A percentile compares a stretch with the other conserved stretches of the same genome.
Evolutionary conservation across 73 alveolate genomes (phyloP).

Genomic region (Tetrahymena thermophila): DNA sequence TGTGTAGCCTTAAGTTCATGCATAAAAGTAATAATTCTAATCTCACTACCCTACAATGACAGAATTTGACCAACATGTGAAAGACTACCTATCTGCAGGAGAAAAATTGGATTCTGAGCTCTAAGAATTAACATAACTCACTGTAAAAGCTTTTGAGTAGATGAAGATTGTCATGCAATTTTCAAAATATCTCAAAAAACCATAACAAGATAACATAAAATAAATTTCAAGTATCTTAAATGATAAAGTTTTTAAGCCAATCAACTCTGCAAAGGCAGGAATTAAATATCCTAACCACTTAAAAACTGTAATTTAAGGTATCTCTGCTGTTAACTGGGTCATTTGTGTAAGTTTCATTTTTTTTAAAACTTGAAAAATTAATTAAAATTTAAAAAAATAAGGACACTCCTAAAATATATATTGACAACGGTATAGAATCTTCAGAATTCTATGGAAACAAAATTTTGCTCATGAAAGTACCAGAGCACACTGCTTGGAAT

Average conservation of each 20-base stretch:
- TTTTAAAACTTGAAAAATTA: not conserved
- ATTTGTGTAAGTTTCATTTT: not conserved
- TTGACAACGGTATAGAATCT: not conserved
- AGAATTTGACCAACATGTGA: not conserved
- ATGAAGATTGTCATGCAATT: not conserved
- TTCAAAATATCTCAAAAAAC: not conserved
- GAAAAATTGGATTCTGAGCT: not conserved
- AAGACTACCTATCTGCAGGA: not conserved
- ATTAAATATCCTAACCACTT: not conserved
- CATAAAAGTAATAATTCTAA: not conserved
- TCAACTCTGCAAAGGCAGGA: not conserved
- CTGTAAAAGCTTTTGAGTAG: not conserved
- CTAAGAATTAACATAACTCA: not conserved
- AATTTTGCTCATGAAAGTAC: not conserved
- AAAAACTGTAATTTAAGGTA: not conserved
- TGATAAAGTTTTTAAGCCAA: not conserved
- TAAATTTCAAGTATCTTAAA: not conserved
- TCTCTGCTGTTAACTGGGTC: not conserved
- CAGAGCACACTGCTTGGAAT: slow-evolving; percentile 2
- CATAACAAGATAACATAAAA: not conserved
- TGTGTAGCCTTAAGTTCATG: not conserved
- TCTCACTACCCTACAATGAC: not conserved
- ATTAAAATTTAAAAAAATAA: not conserved
- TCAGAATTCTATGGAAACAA: not conserved
- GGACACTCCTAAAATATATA: not conserved